Conservation (phyloP, 352 stramenopile genomes). For the Phytophthora europaea region DNA sequence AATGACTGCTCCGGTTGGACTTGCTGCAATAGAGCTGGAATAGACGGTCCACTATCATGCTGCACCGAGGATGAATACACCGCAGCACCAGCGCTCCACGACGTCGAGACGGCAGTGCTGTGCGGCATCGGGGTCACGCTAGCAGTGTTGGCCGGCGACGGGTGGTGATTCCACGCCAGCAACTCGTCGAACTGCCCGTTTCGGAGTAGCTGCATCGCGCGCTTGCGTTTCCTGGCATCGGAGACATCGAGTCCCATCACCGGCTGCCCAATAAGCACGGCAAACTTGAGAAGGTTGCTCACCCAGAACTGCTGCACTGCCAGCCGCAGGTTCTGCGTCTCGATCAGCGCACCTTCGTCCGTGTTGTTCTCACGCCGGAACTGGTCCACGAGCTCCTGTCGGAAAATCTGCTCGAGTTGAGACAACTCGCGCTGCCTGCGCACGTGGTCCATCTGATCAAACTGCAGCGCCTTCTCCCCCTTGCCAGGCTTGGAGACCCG, state of each 20-base stretch:
- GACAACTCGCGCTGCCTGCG: conserved; percentile 80
- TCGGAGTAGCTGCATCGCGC: conserved; percentile 78
- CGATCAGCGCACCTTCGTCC: conserved; percentile 74
- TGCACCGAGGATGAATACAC: conserved; percentile 38
- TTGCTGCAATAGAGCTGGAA: conserved; percentile 39
- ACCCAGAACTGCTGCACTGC: conserved; percentile 91
- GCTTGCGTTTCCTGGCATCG: conserved; percentile 87
- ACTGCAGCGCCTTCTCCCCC: conserved; percentile 73
- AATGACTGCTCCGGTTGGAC: conserved; percentile 34
- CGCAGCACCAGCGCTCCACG: conserved; percentile 33
- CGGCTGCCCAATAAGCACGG: conserved; percentile 76
- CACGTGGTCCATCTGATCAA: conserved; percentile 73
- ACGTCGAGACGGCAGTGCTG: conserved; percentile 7
- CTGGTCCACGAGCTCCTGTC: conserved; percentile 84
- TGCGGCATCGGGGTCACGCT: conserved; percentile 55
- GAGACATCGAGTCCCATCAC: conserved; percentile 82
- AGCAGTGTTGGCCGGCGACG: conserved; percentile 48
- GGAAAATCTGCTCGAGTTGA: conserved; percentile 75
- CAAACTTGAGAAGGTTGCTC: conserved; percentile 86
- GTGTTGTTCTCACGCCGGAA: conserved; percentile 89
- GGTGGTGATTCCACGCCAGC: conserved; percentile 64
- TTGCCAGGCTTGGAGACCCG: conserved; percentile 75
- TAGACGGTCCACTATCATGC: conserved; percentile 42
- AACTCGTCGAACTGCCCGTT: conserved; percentile 84
- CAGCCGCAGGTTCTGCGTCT: conserved; percentile 76